Base-by-base conservation (phyloP, 805 yeast genomes). In the Saccharomycopsis sp. region DNA sequence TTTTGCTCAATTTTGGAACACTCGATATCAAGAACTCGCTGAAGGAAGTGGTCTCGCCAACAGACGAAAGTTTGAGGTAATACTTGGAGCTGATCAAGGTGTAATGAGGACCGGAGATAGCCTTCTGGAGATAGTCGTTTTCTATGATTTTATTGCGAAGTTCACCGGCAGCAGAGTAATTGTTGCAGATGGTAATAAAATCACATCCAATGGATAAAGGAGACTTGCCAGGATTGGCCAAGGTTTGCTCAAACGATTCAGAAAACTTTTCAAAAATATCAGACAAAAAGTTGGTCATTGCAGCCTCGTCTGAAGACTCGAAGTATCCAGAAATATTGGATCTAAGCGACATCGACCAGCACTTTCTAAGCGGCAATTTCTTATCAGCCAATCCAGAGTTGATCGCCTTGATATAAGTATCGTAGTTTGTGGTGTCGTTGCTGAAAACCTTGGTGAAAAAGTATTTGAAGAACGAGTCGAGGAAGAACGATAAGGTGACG, bases 331-430 rank as follows among this genome's bases (percentile, higher is more conserved):
- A 57, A 24, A 4, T 48, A 3, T 67, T 63, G 1, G 67, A 63
- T 2, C 82, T 84, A 15, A 86, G 65, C 40, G 80, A 70, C 41
- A 75, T 66, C 57, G 79, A 77, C 97, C 97, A 92, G 20, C 81
- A 71, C 65, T 81, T 82, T 63, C 86, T 79, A 23, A 88, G 69
- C 34, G 79, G 79, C 12, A 78, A 70, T 63, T 87, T 88, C 64
- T 87, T 78, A 44, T 88, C 91, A 14, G 71, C 67, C 14, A 90
- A 71, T 0, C 97, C 97, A 16, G 75, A 70, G n/a, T 69, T 70
- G 34, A 88, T 67, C 61, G 54, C 68, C 55, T 64, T 70, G 51
- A 55, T 55, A 12, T 73, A 59, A 24, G 34, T 9, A 5, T 47
- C 57, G 40, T 41, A 24, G 24, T 70, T 63, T 2, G 50, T 5